Conservation (phyloP, 305 asterid genomes). For the Fraxinus albicans region DNA sequence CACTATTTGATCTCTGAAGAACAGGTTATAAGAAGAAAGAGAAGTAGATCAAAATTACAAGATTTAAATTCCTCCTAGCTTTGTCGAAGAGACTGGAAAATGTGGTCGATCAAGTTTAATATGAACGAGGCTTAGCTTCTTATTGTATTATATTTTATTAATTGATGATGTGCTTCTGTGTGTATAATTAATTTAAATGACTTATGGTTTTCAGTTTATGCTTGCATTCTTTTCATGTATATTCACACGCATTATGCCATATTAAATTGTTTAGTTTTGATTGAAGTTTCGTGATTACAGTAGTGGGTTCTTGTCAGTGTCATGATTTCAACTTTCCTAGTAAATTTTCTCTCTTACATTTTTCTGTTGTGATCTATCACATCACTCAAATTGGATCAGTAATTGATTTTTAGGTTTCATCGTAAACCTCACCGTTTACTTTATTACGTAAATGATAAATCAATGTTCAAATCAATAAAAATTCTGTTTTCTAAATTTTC, state of each 20-base stretch:
- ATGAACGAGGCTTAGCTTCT: neutral
- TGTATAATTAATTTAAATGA: neutral
- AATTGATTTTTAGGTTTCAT: neutral
- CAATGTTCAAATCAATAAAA: neutral
- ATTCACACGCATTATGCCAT: neutral
- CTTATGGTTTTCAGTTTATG: neutral
- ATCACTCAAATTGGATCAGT: neutral
- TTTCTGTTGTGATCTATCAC: neutral
- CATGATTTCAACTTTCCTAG: neutral
- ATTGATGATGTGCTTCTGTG: neutral
- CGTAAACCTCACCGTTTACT: neutral
- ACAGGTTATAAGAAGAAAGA: neutral
- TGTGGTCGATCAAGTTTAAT: neutral
- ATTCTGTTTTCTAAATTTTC: conserved; percentile 27
- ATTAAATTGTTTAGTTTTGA: neutral
- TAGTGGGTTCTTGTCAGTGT: neutral
- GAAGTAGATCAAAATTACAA: neutral
- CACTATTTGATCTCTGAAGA: neutral
- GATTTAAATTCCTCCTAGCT: neutral
- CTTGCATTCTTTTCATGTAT: neutral
- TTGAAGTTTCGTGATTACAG: neutral
- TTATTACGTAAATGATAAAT: neutral
- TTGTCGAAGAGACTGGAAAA: neutral
- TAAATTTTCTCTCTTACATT: neutral
- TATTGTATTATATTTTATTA: neutral